These are phyloP conservation scores for Aspergillus sergii DNA, from an alignment of 2,329 filamentous ascomycete genomes.

Conservation along the genomic window DNA sequence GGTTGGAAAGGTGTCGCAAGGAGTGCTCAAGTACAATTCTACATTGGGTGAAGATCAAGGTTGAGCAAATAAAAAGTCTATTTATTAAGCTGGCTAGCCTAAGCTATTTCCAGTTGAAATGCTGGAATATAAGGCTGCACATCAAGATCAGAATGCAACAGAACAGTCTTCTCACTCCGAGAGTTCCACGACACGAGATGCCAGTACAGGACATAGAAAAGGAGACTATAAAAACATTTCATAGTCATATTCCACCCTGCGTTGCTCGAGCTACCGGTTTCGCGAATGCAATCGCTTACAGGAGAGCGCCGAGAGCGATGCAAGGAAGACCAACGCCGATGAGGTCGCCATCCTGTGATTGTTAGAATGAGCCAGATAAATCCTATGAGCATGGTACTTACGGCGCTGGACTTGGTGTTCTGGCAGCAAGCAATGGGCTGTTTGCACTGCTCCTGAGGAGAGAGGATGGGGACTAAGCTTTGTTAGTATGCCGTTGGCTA, in stretches of 20 bases:
- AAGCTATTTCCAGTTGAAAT: background rate
- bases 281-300: constrained; percentile 31
- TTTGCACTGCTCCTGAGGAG: constrained; percentile 44
- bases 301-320: constrained; percentile 40
- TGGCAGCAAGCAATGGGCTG: constrained; percentile 46
- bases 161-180: constrained; percentile 36
- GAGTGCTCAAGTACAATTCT: too few relatives aligned
- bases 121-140: background rate
- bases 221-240: background rate
- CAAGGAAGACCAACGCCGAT: constrained; percentile 42
- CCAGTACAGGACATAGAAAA: constrained; percentile 26
- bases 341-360: constrained; percentile 32
- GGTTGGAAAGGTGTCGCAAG: too few relatives aligned
- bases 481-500: constrained; percentile 2
- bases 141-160: constrained; percentile 12
- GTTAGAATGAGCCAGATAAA: background rate
- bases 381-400: constrained; percentile 16
- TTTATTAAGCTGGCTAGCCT: background rate
- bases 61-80: background rate
- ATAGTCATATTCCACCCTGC: constrained; percentile 20
- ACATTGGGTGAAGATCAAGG: background rate
- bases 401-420: constrained; percentile 35
- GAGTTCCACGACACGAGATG: constrained; percentile 30
- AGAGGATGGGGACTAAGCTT: constrained; percentile 31
- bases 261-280: background rate